These are phyloP conservation scores for Sarocladium oryzae DNA, from an alignment of 2,329 filamentous ascomycete genomes.

Conservation along the genomic window DNA sequence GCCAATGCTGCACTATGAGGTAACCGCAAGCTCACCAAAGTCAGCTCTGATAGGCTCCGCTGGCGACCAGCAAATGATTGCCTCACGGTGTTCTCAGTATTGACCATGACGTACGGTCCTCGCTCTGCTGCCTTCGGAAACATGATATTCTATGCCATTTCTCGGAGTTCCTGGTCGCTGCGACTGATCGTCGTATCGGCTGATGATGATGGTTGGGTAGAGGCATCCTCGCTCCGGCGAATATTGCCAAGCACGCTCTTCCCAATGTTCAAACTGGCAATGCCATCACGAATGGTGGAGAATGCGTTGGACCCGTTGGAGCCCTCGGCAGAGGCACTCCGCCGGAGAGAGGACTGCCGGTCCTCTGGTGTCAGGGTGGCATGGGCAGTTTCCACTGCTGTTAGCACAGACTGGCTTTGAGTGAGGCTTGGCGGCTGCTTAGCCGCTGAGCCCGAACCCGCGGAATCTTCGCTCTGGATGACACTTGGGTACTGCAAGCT, in stretches of 20 bases:
- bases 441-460: constrained; percentile 17
- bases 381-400: constrained; percentile 53
- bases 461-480: constrained; percentile 19
- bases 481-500: constrained; percentile 24
- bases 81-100: constrained; percentile 22
- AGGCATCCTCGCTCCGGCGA: constrained; percentile 20
- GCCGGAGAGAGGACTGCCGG: constrained; percentile 30
- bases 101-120: constrained; percentile 25
- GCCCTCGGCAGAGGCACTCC: constrained; percentile 39
- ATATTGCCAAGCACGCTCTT: constrained; percentile 35
- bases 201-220: constrained; percentile 11
- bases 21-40: background rate
- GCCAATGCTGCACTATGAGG: background rate
- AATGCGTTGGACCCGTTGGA: constrained; percentile 29
- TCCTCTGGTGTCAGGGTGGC: constrained; percentile 39
- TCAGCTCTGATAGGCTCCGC: constrained; percentile 6
- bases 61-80: constrained; percentile 9
- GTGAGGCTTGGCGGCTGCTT: constrained; percentile 32
- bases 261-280: constrained; percentile 42
- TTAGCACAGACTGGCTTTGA: constrained; percentile 47
- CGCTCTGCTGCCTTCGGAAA: constrained; percentile 22
- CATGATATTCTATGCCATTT: constrained; percentile 41
- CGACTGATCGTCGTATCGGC: constrained; percentile 13
- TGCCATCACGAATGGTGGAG: constrained; percentile 39
- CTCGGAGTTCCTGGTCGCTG: constrained; percentile 36